Evolutionary conservation across 805 yeast genomes (phyloP).

Genomic region (Candida maltosa): DNA sequence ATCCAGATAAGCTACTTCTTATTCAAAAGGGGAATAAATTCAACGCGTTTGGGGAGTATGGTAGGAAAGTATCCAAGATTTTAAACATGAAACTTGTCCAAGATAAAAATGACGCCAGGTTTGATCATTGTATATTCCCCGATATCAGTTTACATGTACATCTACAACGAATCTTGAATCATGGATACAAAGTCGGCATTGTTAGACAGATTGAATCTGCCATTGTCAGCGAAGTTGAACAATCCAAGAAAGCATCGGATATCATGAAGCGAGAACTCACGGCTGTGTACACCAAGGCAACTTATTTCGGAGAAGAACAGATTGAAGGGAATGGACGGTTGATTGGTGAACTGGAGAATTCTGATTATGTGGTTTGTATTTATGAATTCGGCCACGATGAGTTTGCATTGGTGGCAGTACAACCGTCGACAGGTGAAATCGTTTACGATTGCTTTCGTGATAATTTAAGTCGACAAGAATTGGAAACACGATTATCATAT

Average conservation of each 20-base stretch:
- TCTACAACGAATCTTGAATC: slow-evolving; percentile 64
- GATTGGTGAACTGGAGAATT: slow-evolving; percentile 29
- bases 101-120: slow-evolving; percentile 59
- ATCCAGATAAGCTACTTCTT: slow-evolving; percentile 70
- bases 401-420: slow-evolving; percentile 57
- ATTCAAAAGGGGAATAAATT: slow-evolving; percentile 92
- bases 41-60: slow-evolving; percentile 84
- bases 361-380: slow-evolving; percentile 43
- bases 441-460: slow-evolving; percentile 71
- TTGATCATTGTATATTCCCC: slow-evolving; percentile 87
- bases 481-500: slow-evolving; percentile 73
- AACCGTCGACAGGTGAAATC: slow-evolving; percentile 74
- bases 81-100: slow-evolving; percentile 70
- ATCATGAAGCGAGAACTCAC: slow-evolving; percentile 70
- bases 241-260: slow-evolving; percentile 30
- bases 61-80: slow-evolving; percentile 61
- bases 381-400: slow-evolving; percentile 16
- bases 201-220: slow-evolving; percentile 84
- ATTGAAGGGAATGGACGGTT: slow-evolving; percentile 14
- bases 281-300: slow-evolving; percentile 75
- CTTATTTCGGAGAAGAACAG: slow-evolving; percentile 66
- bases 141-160: slow-evolving; percentile 72
- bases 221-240: slow-evolving; percentile 60
- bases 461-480: slow-evolving; percentile 48
- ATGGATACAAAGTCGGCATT: slow-evolving; percentile 80